Base-by-base conservation (phyloP, 108 stramenopile genomes). In the Cyclostephanos tholiformis region DNA sequence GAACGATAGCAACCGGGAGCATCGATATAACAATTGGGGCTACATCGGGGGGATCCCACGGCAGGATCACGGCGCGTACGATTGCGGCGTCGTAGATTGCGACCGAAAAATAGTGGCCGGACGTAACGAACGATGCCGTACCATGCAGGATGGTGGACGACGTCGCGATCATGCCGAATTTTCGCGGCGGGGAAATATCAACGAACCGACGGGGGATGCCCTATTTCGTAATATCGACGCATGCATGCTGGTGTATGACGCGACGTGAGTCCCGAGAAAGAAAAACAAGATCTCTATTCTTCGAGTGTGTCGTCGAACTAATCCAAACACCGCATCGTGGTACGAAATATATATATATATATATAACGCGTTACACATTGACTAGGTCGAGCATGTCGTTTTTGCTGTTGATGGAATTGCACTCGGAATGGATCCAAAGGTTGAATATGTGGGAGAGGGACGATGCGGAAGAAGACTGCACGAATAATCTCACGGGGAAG, bases 241-340 rank as follows among this genome's bases (percentile, higher is more conserved):
- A 14, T 86, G 84, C 58, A 77, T 90, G 72, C 68, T 94, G 26
- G 89, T 92, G 16, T 94, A 94, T 50, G 93, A 94, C 64, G 84
- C 87, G 17, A 91, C 90, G 5, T 60, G 59, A 60, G 59, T 60
- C 22, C 53, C n/a, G n/a, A n/a, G n/a, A n/a, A n/a, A n/a, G 1
- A 22, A 9, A 1, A 22, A 1, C 20, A 55, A 22, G 10, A 4
- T 20, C 22, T 19, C 26, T 26, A 2, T 17, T 26, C 53, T 55
- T 20, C 9, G 4, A 22, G 8, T 20, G 53, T 20, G 50, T 51
- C 19, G 20, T 51, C 17, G 9, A 4, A 26, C 26, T 20, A 55
- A 55, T 20, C 22, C 26, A 1, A 2, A n/a, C n/a, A 55, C 19
- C 36, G 8, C 53, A 55, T 4, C 14, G 6, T n/a, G 56, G 6